A percentile compares a stretch with the other conserved stretches of the same genome.
Conservation (phyloP, 2,329 filamentous ascomycete species). For the Mycosphaerella arachidis region DNA sequence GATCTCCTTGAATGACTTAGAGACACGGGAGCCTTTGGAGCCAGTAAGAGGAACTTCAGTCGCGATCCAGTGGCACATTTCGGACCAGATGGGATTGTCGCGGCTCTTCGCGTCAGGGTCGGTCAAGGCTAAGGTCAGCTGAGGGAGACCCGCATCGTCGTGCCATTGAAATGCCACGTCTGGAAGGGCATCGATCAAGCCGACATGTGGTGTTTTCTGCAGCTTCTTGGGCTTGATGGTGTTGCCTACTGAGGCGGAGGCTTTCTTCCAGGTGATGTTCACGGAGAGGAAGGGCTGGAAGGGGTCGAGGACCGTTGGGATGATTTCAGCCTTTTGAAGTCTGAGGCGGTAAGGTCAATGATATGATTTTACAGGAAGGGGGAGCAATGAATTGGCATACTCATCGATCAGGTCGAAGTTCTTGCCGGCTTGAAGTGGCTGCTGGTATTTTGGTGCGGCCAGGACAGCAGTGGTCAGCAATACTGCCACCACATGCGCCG, state of each 20-base stretch:
- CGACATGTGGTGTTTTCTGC: slow-evolving; percentile 40
- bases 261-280: slow-evolving; percentile 43
- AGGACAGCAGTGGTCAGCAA: not conserved
- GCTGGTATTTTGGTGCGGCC: slow-evolving; percentile 1
- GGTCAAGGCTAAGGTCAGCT: slow-evolving; percentile 50
- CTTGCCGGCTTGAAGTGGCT: slow-evolving; percentile 1
- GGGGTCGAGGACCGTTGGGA: slow-evolving; percentile 51
- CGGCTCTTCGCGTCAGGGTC: slow-evolving; percentile 57
- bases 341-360: slow-evolving; percentile 8
- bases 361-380: not conserved
- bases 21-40: not conserved
- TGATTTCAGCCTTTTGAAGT: slow-evolving; percentile 31
- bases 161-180: not conserved
- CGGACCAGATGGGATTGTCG: slow-evolving; percentile 51
- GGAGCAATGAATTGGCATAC: slow-evolving; percentile 6
- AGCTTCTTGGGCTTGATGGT: slow-evolving; percentile 44
- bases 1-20: slow-evolving; percentile 35
- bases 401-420: slow-evolving; percentile 19
- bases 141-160: slow-evolving; percentile 16
- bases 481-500: not conserved
- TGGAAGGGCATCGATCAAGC: slow-evolving; percentile 17
- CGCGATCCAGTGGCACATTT: slow-evolving; percentile 56
- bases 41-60: slow-evolving; percentile 33
- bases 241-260: slow-evolving; percentile 51
- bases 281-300: slow-evolving; percentile 54